These are phyloP conservation scores for Yamadazyma epiphylla DNA, from an alignment of 1,139 yeast genomes.

Conservation along the genomic window DNA sequence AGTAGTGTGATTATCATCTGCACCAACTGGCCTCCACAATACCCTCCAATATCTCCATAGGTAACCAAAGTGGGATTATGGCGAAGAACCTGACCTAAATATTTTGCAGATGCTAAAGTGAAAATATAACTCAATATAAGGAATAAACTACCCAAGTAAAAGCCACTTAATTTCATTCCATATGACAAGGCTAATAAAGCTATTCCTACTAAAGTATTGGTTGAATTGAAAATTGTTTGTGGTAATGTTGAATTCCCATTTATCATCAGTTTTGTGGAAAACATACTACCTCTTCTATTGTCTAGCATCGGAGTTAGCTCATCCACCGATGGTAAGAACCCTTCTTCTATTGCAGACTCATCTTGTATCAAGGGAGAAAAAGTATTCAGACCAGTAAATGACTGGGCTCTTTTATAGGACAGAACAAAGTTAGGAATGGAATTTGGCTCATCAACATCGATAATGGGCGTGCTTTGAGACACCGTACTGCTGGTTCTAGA, in stretches of 20 bases:
- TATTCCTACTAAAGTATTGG: conserved; percentile 81
- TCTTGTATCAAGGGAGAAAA: conserved; percentile 18
- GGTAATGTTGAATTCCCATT: conserved; percentile 57
- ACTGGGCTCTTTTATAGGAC: conserved; percentile 74
- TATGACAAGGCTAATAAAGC: conserved; percentile 82
- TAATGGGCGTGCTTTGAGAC: conserved; percentile 16
- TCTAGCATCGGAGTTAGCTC: conserved; percentile 5
- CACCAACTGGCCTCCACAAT: conserved; percentile 42
- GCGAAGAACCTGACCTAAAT: conserved; percentile 31
- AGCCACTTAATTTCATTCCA: conserved; percentile 77
- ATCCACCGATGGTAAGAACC: neutral
- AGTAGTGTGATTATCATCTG: conserved; percentile 62
- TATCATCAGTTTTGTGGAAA: conserved; percentile 11
- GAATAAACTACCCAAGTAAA: conserved; percentile 62
- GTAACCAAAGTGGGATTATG: conserved; percentile 28
- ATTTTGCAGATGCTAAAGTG: conserved; percentile 68
- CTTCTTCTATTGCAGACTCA: conserved; percentile 10
- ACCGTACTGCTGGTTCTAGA: neutral
- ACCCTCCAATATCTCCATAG: conserved; percentile 45
- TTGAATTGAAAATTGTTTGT: conserved; percentile 84
- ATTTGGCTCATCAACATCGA: conserved; percentile 50
- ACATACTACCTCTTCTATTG: conserved; percentile 14
- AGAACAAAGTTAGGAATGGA: conserved; percentile 77
- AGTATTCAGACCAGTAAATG: conserved; percentile 33
- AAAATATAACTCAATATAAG: conserved; percentile 54